These are phyloP conservation scores for Plasmodium billcollinsi DNA, from an alignment of 169 alveolate species.

Conservation along the genomic window DNA sequence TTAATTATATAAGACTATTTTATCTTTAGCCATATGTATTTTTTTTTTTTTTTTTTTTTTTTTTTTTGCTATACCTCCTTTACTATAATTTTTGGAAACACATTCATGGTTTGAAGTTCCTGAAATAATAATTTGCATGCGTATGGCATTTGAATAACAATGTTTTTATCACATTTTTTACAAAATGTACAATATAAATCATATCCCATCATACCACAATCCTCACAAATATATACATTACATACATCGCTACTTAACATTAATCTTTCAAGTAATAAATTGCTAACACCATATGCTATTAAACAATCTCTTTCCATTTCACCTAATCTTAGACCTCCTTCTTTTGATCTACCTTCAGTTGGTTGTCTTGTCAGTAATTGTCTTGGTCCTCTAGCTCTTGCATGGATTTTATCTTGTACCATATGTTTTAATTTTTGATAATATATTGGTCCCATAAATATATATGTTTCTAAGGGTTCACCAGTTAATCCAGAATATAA, in stretches of 20 bases:
- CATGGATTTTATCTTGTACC: conserved; percentile 99
- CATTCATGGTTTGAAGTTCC: conserved; percentile 93
- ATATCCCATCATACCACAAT: conserved; percentile 96
- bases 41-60: neutral
- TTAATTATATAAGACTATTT: too few species aligned
- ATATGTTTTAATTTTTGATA: conserved; percentile 99
- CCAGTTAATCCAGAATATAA: conserved; percentile 97
- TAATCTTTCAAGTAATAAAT: conserved; percentile 97
- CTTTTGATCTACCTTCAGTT: conserved; percentile 99
- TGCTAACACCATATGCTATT: conserved; percentile 99
- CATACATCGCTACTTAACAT: conserved; percentile 98
- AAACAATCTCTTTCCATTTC: conserved; percentile 99
- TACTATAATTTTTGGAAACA: conserved; percentile 87
- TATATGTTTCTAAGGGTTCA: conserved; percentile 97
- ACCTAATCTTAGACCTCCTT: conserved; percentile 99
- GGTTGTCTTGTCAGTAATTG: conserved; percentile 99
- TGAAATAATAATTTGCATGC: conserved; percentile 94
- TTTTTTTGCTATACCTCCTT: conserved; percentile 28
- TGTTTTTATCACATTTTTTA: conserved; percentile 83
- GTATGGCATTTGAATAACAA: conserved; percentile 93
- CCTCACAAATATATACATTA: conserved; percentile 95
- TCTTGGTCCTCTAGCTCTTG: conserved; percentile 99
- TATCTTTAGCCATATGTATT: too few species aligned
- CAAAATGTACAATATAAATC: conserved; percentile 96
- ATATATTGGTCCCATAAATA: conserved; percentile 99